Evolutionary conservation across 257 asterid species (phyloP).

Genomic region (Haberlea rhodopensis): DNA sequence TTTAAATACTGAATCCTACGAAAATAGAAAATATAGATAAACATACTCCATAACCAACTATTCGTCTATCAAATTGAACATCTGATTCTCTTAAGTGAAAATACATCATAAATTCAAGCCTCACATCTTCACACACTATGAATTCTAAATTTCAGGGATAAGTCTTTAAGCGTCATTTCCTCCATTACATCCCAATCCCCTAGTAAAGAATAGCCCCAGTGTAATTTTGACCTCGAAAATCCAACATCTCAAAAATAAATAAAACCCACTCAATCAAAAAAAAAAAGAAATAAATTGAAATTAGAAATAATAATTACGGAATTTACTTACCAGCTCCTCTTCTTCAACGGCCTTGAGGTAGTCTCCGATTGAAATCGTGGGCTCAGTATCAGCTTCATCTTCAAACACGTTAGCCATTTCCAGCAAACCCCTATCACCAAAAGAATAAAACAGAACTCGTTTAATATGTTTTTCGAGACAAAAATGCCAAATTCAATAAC

Average conservation of each 20-base stretch:
- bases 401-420: slow-evolving; percentile 68
- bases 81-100: neutral
- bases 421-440: slow-evolving; percentile 22
- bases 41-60: neutral
- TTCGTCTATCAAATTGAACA: neutral
- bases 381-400: slow-evolving; percentile 59
- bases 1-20: neutral
- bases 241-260: neutral
- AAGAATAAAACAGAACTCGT: neutral
- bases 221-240: neutral
- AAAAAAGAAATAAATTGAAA: neutral
- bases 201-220: neutral
- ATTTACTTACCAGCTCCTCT: slow-evolving; percentile 60
- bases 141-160: neutral
- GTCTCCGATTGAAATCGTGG: slow-evolving; percentile 70
- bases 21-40: neutral
- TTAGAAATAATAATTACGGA: neutral
- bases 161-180: neutral
- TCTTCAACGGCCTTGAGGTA: slow-evolving; percentile 76
- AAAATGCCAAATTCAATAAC: slow-evolving; percentile 11
- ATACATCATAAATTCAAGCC: neutral
- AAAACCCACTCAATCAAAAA: neutral
- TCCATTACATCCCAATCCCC: neutral
- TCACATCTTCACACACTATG: neutral
- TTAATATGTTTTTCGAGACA: neutral